Percentiles rank a stretch among this genome's conserved stretches.
Evolutionary conservation across 139 green algal species (phyloP).

Genomic region (Prasinococcaceae sp.): DNA sequence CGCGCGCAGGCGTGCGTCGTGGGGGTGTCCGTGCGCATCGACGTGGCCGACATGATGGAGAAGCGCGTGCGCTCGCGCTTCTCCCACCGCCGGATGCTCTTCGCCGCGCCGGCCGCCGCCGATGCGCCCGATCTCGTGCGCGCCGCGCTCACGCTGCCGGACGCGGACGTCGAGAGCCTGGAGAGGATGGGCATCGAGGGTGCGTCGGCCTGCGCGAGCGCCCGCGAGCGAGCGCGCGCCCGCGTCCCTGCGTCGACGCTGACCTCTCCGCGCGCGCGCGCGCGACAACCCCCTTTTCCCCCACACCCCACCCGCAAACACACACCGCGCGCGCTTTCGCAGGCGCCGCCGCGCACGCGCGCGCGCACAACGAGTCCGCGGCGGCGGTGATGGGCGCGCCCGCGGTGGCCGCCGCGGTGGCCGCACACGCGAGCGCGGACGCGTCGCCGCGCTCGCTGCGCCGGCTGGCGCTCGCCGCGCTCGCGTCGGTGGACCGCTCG

Average conservation of each 20-base stretch:
- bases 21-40: constrained; percentile 12
- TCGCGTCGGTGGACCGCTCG: neutral
- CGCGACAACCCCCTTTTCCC: too few species aligned
- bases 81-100: constrained; percentile 14
- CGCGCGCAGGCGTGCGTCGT: constrained; percentile 19
- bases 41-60: constrained; percentile 20
- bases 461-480: neutral
- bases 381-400: neutral
- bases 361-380: constrained; percentile 1
- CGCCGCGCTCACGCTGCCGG: neutral
- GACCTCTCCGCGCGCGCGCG: too few species aligned
- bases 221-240: neutral
- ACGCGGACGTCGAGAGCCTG: neutral
- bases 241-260: neutral
- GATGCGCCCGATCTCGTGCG: too few species aligned
- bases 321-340: too few species aligned
- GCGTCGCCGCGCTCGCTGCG: neutral
- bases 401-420: neutral
- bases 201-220: neutral
- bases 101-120: constrained; percentile 4
- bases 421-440: neutral
- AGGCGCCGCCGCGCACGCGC: too few species aligned
- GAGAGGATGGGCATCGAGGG: neutral
- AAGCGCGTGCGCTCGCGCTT: constrained; percentile 26
- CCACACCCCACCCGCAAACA: too few species aligned